Percentiles rank a stretch among this genome's conserved stretches.
phyloP scores from a whole-genome alignment of 345 rosid genomes.

The Schrenkiella parvula region DNA sequence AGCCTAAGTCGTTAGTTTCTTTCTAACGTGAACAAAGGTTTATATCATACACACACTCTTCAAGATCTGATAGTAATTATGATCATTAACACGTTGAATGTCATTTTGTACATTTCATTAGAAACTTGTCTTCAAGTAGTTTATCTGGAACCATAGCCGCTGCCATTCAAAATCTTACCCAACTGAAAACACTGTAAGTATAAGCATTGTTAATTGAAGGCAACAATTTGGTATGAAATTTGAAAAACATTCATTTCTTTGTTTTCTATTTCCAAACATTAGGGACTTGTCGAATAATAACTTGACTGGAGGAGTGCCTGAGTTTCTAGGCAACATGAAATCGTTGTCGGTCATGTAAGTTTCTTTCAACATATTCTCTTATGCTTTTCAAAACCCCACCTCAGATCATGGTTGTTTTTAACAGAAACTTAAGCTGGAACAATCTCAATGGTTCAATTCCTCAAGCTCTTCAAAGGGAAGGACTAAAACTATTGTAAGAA shows the following conservation, averaged over 20 bases:
- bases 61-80: not conserved
- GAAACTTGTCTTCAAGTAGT: slow-evolving; percentile 41
- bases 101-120: not conserved
- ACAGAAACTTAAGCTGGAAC: slow-evolving; percentile 43
- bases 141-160: slow-evolving; percentile 31
- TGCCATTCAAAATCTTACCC: slow-evolving; percentile 26
- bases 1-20: no score
- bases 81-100: not conserved
- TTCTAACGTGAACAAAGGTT: no score
- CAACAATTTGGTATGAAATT: not conserved
- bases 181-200: slow-evolving; percentile 40
- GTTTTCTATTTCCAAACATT: not conserved
- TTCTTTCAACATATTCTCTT: not conserved
- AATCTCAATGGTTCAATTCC: slow-evolving; percentile 42
- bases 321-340: slow-evolving; percentile 37
- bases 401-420: not conserved
- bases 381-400: not conserved
- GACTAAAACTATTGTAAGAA: slow-evolving; percentile 13
- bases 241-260: not conserved
- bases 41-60: no score
- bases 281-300: slow-evolving; percentile 56
- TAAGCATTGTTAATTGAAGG: not conserved
- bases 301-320: slow-evolving; percentile 44
- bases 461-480: slow-evolving; percentile 11
- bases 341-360: slow-evolving; percentile 46